Evolutionary conservation across 257 asterid genomes (phyloP).

Genomic region (Datura wrightii): DNA sequence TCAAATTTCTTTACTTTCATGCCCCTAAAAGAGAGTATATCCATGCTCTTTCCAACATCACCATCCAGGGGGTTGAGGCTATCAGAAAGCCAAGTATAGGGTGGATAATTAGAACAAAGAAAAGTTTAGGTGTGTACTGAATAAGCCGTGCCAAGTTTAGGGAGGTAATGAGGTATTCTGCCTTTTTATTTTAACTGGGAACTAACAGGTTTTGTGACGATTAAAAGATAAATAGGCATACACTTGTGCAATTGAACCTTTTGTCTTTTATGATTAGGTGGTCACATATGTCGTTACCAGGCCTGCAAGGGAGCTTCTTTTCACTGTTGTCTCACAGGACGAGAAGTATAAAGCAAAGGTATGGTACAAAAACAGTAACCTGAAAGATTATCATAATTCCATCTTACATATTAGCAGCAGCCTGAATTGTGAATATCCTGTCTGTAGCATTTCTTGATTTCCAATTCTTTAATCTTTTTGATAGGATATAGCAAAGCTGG

Average conservation of each 20-base stretch:
- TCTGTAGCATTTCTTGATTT: neutral
- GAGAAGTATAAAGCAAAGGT: constrained; percentile 99
- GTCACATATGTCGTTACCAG: constrained; percentile 83
- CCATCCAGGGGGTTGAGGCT: neutral
- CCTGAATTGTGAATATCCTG: neutral
- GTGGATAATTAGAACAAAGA: neutral
- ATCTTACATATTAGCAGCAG: constrained; percentile 13
- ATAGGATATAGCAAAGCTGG: neutral
- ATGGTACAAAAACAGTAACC: constrained; percentile 15
- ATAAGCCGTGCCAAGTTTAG: neutral
- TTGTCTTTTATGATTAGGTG: constrained; percentile 58
- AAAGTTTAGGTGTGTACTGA: neutral
- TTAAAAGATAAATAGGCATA: neutral
- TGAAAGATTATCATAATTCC: neutral
- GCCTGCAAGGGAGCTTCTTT: constrained; percentile 96
- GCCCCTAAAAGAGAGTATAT: neutral
- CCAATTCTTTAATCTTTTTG: neutral
- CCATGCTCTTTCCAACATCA: neutral
- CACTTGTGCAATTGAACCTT: neutral
- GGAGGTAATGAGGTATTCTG: neutral
- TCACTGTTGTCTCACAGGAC: constrained; percentile 89
- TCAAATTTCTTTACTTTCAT: neutral
- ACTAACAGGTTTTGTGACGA: neutral
- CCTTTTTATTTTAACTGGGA: neutral
- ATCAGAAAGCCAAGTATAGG: neutral